phyloP scores from a whole-genome alignment of 352 stramenopile species.

The Globisporangium cylindrosporum region DNA sequence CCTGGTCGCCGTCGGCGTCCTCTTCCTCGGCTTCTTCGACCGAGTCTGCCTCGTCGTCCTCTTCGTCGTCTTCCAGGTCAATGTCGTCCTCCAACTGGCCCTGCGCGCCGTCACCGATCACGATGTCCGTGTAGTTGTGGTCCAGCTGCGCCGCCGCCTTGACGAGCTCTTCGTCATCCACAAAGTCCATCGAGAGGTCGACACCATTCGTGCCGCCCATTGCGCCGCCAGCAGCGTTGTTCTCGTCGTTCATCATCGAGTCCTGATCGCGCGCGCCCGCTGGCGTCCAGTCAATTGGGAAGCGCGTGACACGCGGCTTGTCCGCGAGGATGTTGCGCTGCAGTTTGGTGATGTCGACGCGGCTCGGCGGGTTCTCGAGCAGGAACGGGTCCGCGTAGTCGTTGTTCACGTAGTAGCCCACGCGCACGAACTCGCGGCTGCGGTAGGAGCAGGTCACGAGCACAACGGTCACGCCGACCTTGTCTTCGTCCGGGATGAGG shows the following conservation, averaged over 20 bases:
- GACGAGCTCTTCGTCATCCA: constrained; percentile 83
- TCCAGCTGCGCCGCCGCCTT: constrained; percentile 83
- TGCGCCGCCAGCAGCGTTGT: constrained; percentile 18
- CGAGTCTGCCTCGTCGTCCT: constrained; percentile 42
- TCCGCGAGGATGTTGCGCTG: constrained; percentile 96
- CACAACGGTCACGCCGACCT: constrained; percentile 98
- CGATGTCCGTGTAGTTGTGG: constrained; percentile 88
- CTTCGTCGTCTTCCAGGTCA: constrained; percentile 63
- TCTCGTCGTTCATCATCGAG: constrained; percentile 41
- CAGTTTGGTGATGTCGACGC: constrained; percentile 91
- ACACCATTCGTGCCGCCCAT: constrained; percentile 18
- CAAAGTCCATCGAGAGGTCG: constrained; percentile 67
- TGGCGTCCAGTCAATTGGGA: constrained; percentile 96
- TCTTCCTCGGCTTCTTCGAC: constrained; percentile 66
- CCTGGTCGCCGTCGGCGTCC: constrained; percentile 61
- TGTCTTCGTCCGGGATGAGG: constrained; percentile 93
- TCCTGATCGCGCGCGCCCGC: constrained; percentile 46
- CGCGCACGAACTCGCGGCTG: constrained; percentile 95
- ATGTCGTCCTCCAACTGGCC: constrained; percentile 66
- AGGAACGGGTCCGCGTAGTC: constrained; percentile 93
- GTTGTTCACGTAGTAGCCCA: constrained; percentile 98
- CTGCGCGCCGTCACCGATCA: constrained; percentile 58
- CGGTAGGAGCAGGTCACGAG: constrained; percentile 98
- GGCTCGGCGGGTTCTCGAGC: constrained; percentile 73
- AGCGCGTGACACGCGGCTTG: constrained; percentile 94